Evolutionary conservation across 495 filamentous ascomycete species (phyloP).

Genomic region (Penicillium angulare): DNA sequence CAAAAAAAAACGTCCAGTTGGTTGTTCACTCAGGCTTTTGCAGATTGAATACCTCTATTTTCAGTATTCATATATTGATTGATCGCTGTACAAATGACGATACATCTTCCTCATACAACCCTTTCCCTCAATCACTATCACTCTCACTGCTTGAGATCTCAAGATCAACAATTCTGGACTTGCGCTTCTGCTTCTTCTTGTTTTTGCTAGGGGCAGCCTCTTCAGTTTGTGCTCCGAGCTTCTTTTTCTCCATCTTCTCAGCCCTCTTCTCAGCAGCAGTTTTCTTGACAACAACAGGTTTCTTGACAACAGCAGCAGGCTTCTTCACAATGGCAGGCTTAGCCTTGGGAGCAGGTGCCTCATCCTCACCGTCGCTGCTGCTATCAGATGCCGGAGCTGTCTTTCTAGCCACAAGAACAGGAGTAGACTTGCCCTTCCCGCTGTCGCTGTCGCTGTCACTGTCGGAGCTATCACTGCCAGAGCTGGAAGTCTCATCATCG

Average conservation of each 20-base stretch:
- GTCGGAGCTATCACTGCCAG: conserved; percentile 2
- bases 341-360: not conserved
- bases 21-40: too few species aligned
- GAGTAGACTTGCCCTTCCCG: conserved; percentile 15
- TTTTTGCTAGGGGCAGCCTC: conserved; percentile 13
- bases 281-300: not conserved
- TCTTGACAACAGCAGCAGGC: not conserved
- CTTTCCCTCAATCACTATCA: conserved; percentile 24
- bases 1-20: too few species aligned
- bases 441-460: conserved; percentile 30
- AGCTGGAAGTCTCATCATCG: conserved; percentile 34
- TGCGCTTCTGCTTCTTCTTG: conserved; percentile 32
- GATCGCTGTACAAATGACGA: conserved; percentile 1
- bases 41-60: conserved; percentile 1
- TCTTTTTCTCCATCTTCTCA: conserved; percentile 9
- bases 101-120: not conserved
- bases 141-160: conserved; percentile 32
- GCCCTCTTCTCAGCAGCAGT: too few species aligned
- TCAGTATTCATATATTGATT: conserved; percentile 16
- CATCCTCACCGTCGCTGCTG: too few species aligned
- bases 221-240: not conserved
- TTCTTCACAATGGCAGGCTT: not conserved
- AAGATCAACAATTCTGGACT: conserved; percentile 24
- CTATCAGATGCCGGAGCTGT: too few species aligned
- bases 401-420: too few species aligned